Base-by-base conservation (phyloP, 352 stramenopile genomes). In the Elongisporangium senticosum region DNA sequence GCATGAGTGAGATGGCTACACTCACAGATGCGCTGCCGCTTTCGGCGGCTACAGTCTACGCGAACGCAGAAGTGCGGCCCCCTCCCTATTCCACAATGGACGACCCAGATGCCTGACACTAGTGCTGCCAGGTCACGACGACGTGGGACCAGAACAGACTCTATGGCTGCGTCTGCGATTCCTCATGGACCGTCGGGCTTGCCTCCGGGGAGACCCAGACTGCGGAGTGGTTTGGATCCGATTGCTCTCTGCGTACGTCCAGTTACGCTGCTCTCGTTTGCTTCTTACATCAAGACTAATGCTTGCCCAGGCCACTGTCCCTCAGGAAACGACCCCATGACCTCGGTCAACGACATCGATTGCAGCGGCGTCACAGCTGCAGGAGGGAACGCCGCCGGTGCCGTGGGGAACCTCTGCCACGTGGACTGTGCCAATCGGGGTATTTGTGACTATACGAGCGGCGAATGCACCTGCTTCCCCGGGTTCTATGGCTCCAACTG, bases 261-360 rank as follows among this genome's bases (percentile, higher is more conserved):
- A 43, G 33, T 17, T 17, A 17, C 8, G 33, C 33, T 43, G 10
- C 33, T 43, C 10, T 7, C 28, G 10, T 13, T 43, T 15, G 33
- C 33, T 17, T 43, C 33, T 43, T 10, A 43, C 26, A 10, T 52
- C 40, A 49, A 40, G 21, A 20, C 23, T 67, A 13, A 58, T 43
- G 23, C 17, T 52, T 48, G 1, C 26, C 11, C 49, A 94, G 77
- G 86, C 55, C 84, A 75, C 23, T 97, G 89, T 59, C 87, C 90
- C 6, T 95, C 81, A 24, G 91, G 90, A 1, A 74, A 98, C 55
- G 89, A 98, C 55, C 88, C 91, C 0, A 69, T 89, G 59, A 96
- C 90, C 7, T 15, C 64, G 5, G 69, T 63, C 13, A 75, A 94
- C 59, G 93, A 98, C 69, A 96, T 85, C 1, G 63, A 98, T 52